A percentile compares a stretch with the other conserved stretches of the same genome.
Conservation (phyloP, 2,329 filamentous ascomycete genomes). For the Colletotrichum limetticola region DNA sequence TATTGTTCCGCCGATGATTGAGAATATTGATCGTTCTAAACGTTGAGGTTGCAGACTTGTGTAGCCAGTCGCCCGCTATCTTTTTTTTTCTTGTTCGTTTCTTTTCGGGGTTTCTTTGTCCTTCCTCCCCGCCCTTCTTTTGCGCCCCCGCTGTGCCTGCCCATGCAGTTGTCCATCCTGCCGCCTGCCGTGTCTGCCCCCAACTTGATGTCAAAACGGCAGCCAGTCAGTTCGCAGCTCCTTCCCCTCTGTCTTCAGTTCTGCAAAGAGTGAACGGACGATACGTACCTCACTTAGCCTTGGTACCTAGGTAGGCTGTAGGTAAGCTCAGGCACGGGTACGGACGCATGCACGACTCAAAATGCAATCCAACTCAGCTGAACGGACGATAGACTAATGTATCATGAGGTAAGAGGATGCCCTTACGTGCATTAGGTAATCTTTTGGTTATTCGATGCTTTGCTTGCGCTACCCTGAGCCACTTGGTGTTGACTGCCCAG, state of each 20-base stretch:
- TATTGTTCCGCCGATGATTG: background rate
- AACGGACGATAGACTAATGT: constrained; percentile 4
- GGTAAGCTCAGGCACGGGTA: constrained; percentile 9
- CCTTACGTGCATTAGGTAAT: constrained; percentile 4
- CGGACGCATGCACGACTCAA: background rate
- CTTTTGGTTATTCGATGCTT: background rate
- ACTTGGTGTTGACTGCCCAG: background rate
- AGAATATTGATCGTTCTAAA: background rate
- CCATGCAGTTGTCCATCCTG: background rate
- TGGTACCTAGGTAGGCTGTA: no score
- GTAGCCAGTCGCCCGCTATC: background rate
- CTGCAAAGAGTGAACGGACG: constrained; percentile 8
- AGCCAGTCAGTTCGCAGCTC: background rate
- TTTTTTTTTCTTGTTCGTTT: no score
- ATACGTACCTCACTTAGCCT: background rate
- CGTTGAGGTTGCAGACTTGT: background rate
- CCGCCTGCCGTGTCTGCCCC: background rate
- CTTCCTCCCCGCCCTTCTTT: background rate
- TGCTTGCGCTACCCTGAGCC: background rate
- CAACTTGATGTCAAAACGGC: background rate
- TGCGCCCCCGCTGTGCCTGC: background rate
- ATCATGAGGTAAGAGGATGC: background rate
- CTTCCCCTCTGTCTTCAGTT: background rate
- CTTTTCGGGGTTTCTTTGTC: no score
- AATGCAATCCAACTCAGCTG: background rate